Conservation (phyloP, 1,284 basidiomycete species). For the Fomitopsis betulina region DNA sequence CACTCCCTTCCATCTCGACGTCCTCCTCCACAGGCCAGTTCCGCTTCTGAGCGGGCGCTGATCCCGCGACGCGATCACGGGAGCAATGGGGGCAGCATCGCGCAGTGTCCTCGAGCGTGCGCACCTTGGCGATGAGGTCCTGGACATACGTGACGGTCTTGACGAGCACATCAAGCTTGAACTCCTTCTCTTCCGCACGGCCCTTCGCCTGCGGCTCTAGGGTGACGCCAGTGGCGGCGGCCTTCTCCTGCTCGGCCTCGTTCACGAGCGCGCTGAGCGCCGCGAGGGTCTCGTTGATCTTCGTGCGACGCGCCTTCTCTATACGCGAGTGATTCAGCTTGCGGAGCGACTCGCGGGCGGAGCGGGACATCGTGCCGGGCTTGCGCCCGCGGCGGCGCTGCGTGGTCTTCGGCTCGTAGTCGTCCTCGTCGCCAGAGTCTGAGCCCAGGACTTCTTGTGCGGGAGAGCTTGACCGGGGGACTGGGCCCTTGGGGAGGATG, state of each 20-base stretch:
- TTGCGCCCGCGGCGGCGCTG: conserved; percentile 62
- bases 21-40: conserved; percentile 16
- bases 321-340: conserved; percentile 82
- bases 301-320: conserved; percentile 76
- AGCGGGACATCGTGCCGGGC: conserved; percentile 61
- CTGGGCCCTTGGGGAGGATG: conserved; percentile 22
- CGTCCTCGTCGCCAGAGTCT: conserved; percentile 25
- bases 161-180: conserved; percentile 78
- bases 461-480: conserved; percentile 20
- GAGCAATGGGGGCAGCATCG: conserved; percentile 32
- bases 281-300: conserved; percentile 77
- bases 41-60: conserved; percentile 13
- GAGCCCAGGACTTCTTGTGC: conserved; percentile 18
- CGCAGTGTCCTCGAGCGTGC: conserved; percentile 32
- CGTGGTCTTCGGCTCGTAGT: conserved; percentile 24
- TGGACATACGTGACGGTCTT: conserved; percentile 68
- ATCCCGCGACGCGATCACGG: background rate
- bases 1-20: conserved; percentile 8
- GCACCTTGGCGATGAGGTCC: conserved; percentile 51
- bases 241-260: conserved; percentile 21
- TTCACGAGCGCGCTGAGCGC: conserved; percentile 61
- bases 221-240: conserved; percentile 24
- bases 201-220: conserved; percentile 31
- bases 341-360: conserved; percentile 70
- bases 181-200: conserved; percentile 61